phyloP scores from a whole-genome alignment of 352 stramenopile genomes.

The Globisporangium iwayamae region DNA sequence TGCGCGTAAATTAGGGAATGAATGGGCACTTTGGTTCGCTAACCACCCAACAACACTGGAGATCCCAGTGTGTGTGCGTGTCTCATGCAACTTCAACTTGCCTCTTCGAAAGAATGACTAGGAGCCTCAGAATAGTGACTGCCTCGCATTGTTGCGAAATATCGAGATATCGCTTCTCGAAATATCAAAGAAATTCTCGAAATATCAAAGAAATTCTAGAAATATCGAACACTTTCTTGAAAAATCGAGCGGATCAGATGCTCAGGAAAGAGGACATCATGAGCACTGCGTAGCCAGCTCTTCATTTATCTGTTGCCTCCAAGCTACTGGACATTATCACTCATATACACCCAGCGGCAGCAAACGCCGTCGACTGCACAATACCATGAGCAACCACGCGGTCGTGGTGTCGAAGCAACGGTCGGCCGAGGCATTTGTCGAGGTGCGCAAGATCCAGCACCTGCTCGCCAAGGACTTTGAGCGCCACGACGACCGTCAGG shows the following conservation, averaged over 20 bases:
- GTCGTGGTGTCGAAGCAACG: conserved; percentile 5
- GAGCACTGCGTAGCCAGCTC: too few species aligned
- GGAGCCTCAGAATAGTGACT: background rate
- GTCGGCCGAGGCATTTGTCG: conserved; percentile 42
- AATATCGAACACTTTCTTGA: background rate
- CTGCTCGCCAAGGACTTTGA: conserved; percentile 37
- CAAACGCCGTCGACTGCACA: background rate
- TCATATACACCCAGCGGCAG: background rate
- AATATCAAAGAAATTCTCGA: background rate
- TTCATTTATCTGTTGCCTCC: too few species aligned
- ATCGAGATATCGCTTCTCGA: background rate
- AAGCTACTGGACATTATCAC: background rate
- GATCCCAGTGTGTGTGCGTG: background rate
- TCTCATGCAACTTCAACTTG: background rate
- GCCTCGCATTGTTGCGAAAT: too few species aligned
- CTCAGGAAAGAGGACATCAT: background rate
- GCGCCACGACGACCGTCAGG: conserved; percentile 41
- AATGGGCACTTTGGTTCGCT: too few species aligned
- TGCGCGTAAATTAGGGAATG: conserved; percentile 4
- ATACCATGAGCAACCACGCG: background rate
- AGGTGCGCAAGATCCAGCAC: conserved; percentile 33
- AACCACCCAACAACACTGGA: background rate
- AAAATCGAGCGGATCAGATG: background rate
- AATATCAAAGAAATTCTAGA: background rate
- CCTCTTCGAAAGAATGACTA: background rate